These are phyloP conservation scores for Aspergillus piperis DNA, from an alignment of 2,329 filamentous ascomycete species.

Conservation along the genomic window DNA sequence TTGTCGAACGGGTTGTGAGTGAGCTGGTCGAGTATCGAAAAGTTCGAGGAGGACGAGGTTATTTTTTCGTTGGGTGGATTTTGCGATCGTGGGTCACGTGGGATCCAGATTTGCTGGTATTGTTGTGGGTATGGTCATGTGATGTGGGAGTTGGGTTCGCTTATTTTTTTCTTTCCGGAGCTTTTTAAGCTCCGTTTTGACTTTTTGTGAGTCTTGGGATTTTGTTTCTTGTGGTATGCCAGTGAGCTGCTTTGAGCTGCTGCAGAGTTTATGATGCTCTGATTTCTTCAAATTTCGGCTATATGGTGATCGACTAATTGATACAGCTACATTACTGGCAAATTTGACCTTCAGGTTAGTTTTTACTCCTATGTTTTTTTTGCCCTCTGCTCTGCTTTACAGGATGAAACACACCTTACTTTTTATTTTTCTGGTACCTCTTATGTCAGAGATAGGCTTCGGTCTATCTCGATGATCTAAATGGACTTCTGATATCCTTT, in stretches of 20 bases:
- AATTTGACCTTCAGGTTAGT: constrained; percentile 5
- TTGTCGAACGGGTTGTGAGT: constrained; percentile 34
- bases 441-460: constrained; percentile 72
- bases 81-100: constrained; percentile 37
- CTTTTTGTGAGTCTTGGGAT: constrained; percentile 7
- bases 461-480: constrained; percentile 71
- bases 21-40: constrained; percentile 16
- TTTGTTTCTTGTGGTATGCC: constrained; percentile 6
- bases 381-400: constrained; percentile 18
- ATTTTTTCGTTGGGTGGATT: constrained; percentile 17
- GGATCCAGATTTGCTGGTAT: neutral
- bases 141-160: constrained; percentile 18
- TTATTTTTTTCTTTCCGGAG: constrained; percentile 16
- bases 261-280: constrained; percentile 11
- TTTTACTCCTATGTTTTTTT: constrained; percentile 27
- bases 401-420: constrained; percentile 72
- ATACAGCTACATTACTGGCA: neutral
- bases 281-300: neutral
- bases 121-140: constrained; percentile 8
- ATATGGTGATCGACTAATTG: neutral
- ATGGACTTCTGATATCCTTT: constrained; percentile 74
- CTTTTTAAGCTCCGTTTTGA: constrained; percentile 6
- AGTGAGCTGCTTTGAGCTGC: neutral
- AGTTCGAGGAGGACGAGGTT: constrained; percentile 5
- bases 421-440: constrained; percentile 94